Evolutionary conservation across 139 green algal species (phyloP).

Genomic region (Chlorella sp.): DNA sequence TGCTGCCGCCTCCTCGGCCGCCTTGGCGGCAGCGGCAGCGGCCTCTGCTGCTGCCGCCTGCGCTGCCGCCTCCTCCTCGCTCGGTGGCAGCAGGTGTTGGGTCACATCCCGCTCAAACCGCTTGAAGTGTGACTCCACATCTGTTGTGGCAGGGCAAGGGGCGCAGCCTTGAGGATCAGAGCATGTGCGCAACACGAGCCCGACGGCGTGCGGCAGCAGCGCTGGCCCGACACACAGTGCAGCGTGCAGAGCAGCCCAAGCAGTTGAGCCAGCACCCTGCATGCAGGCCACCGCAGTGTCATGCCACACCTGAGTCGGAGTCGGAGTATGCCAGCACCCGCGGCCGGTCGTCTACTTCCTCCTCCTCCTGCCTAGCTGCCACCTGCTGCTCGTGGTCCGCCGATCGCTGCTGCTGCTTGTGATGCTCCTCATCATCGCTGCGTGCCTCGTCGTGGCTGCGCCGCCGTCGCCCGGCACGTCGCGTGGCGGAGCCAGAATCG

Average conservation of each 20-base stretch:
- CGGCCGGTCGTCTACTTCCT: conserved; percentile 19
- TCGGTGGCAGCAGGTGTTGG: conserved; percentile 36
- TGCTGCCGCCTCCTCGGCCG: neutral
- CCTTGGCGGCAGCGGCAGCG: conserved; percentile 2
- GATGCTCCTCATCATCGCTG: neutral
- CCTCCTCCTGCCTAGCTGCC: neutral
- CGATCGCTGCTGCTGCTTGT: neutral
- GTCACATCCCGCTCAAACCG: conserved; percentile 26
- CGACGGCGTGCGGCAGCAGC: no score
- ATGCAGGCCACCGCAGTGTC: neutral
- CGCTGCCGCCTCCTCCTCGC: conserved; percentile 27
- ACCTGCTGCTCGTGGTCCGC: neutral
- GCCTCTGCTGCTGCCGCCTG: neutral
- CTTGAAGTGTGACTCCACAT: conserved; percentile 49
- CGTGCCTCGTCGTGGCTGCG: no score
- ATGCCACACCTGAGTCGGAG: conserved; percentile 29
- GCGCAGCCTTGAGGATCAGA: no score
- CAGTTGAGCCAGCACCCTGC: neutral
- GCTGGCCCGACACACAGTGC: no score
- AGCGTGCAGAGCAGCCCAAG: neutral
- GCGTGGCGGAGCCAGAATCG: neutral
- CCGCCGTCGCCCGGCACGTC: no score
- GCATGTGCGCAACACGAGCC: no score
- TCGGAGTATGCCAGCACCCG: conserved; percentile 51
- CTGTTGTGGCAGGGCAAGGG: neutral